Evolutionary conservation across 1,284 basidiomycete species (phyloP).

Genomic region (Ustilago tritici): DNA sequence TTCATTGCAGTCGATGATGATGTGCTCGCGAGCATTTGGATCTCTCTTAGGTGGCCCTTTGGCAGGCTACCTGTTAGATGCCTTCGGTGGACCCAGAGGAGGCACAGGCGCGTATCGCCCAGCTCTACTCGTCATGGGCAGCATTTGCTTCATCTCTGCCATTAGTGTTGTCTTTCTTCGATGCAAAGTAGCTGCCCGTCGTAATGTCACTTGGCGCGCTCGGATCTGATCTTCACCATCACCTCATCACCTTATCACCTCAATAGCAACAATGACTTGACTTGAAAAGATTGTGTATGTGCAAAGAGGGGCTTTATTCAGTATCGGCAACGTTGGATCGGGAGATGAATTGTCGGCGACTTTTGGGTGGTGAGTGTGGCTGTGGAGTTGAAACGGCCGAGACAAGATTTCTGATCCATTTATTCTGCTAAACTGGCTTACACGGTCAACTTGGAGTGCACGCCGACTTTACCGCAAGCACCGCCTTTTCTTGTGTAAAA

Average conservation of each 20-base stretch:
- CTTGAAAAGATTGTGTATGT: background rate
- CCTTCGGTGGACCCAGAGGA: conserved; percentile 40
- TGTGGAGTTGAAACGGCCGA: conserved; percentile 7
- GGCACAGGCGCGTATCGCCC: conserved; percentile 44
- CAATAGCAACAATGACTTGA: background rate
- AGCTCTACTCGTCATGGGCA: conserved; percentile 47
- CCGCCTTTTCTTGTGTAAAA: background rate
- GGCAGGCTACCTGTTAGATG: conserved; percentile 53
- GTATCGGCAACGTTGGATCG: background rate
- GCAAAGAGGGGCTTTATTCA: background rate
- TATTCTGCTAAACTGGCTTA: conserved; percentile 1
- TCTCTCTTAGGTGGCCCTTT: conserved; percentile 47
- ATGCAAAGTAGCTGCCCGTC: conserved; percentile 28
- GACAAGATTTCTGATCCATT: background rate
- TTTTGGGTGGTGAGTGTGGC: background rate
- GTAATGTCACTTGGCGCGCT: conserved; percentile 39
- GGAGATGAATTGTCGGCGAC: background rate
- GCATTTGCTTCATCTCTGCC: conserved; percentile 42
- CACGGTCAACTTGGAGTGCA: conserved; percentile 1
- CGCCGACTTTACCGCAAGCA: background rate
- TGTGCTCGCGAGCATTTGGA: conserved; percentile 45
- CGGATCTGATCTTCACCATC: conserved; percentile 10
- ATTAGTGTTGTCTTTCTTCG: conserved; percentile 39
- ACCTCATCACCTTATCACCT: background rate
- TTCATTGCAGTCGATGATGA: conserved; percentile 40